phyloP scores from a whole-genome alignment of 768 basidiomycete genomes.

The Leccinum rimulosum region DNA sequence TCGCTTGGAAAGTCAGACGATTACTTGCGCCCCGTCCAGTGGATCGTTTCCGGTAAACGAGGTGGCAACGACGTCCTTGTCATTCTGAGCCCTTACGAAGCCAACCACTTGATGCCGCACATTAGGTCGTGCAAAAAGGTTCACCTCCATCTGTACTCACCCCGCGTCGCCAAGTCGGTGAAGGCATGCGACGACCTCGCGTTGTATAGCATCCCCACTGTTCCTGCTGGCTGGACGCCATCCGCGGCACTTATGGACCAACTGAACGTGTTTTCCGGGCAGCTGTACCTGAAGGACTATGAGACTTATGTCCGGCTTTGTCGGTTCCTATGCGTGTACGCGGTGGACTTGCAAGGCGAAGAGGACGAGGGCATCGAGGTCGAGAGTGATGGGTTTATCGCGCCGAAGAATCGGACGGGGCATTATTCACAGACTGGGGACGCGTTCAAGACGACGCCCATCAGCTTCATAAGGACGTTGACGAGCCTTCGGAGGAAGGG shows the following conservation, averaged over 20 bases:
- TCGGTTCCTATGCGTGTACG: not conserved
- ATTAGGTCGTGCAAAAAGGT: slow-evolving; percentile 24
- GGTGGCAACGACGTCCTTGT: not conserved
- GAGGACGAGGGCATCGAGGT: not conserved
- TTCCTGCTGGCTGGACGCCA: not conserved
- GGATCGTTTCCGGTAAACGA: not conserved
- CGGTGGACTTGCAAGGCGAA: slow-evolving; percentile 2
- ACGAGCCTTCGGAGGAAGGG: not conserved
- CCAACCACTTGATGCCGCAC: slow-evolving; percentile 34
- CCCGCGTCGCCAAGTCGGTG: not conserved
- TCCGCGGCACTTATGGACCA: not conserved
- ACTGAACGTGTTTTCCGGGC: not conserved
- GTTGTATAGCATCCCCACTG: not conserved
- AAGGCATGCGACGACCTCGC: not conserved
- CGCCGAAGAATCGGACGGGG: slow-evolving; percentile 9
- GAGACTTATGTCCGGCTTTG: not conserved
- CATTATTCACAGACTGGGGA: not conserved
- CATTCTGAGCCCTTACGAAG: slow-evolving; percentile 25
- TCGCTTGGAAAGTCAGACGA: not conserved
- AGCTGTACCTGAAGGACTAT: not conserved
- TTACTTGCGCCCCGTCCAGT: not conserved
- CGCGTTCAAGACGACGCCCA: slow-evolving; percentile 34
- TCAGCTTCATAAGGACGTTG: not conserved
- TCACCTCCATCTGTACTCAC: not conserved
- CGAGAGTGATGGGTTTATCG: slow-evolving; percentile 16